Conservation (phyloP, 192 early-diverging fungal species). For the Dispira simplex region DNA sequence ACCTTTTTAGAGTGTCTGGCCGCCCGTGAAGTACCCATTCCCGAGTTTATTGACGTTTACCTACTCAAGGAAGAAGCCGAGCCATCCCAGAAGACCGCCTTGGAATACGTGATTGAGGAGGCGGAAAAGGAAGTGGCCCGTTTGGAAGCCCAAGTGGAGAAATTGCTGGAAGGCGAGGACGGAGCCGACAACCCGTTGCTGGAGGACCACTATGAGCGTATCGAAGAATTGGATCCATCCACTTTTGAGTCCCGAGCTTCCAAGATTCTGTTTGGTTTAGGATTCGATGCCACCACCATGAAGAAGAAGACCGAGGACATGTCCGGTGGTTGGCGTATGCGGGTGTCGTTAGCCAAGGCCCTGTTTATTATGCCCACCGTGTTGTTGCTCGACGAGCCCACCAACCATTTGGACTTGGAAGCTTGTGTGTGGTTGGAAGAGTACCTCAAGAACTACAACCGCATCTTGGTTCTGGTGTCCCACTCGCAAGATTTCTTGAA, state of each 20-base stretch:
- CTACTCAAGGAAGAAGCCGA: constrained; percentile 92
- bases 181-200: constrained; percentile 74
- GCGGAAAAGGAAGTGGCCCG: constrained; percentile 82
- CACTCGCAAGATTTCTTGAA: constrained; percentile 96
- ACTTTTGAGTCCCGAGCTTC: constrained; percentile 92
- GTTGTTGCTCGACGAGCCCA: constrained; percentile 87
- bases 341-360: constrained; percentile 90
- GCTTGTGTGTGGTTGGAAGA: constrained; percentile 79
- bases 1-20: constrained; percentile 91
- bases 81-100: constrained; percentile 80
- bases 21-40: constrained; percentile 86
- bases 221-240: constrained; percentile 77
- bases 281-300: constrained; percentile 81
- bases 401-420: constrained; percentile 82
- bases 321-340: constrained; percentile 99
- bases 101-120: constrained; percentile 80
- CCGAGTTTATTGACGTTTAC: constrained; percentile 94
- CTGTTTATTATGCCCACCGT: constrained; percentile 90
- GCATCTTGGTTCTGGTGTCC: constrained; percentile 77
- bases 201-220: constrained; percentile 94
- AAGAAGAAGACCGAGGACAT: constrained; percentile 86
- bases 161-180: constrained; percentile 62
- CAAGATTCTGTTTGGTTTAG: constrained; percentile 83
- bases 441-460: constrained; percentile 61
- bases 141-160: constrained; percentile 85